Evolutionary conservation across 176 grass and related monocot genomes (phyloP).

Genomic region (Metroxylon sagu): DNA sequence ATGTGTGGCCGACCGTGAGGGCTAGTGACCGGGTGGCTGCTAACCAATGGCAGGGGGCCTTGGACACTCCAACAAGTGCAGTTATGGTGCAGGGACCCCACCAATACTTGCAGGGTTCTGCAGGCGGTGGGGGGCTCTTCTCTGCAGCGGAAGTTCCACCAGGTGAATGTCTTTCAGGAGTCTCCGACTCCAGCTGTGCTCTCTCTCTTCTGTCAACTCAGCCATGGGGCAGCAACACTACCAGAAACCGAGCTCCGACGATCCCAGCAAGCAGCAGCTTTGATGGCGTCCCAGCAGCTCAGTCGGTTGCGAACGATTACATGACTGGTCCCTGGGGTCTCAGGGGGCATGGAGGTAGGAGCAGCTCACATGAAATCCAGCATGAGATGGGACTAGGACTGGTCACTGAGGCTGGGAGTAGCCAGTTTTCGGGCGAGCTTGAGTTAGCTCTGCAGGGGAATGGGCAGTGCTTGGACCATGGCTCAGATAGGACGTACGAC

Average conservation of each 20-base stretch:
- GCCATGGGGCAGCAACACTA: slow-evolving; percentile 41
- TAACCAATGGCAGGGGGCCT: slow-evolving; percentile 48
- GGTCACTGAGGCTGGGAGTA: slow-evolving; percentile 25
- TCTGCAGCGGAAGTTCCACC: slow-evolving; percentile 45
- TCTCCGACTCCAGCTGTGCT: slow-evolving; percentile 93
- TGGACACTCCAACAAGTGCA: slow-evolving; percentile 27
- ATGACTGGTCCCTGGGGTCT: slow-evolving; percentile 17
- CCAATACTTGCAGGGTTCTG: slow-evolving; percentile 26
- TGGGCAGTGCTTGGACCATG: slow-evolving; percentile 27
- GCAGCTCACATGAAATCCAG: slow-evolving; percentile 26
- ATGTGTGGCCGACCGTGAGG: slow-evolving; percentile 32
- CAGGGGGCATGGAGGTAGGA: slow-evolving; percentile 10
- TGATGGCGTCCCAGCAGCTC: slow-evolving; percentile 29
- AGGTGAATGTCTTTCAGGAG: slow-evolving; percentile 40
- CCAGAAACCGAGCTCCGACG: slow-evolving; percentile 23
- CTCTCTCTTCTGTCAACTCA: slow-evolving; percentile 99
- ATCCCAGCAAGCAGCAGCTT: slow-evolving; percentile 30
- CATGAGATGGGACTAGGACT: slow-evolving; percentile 37
- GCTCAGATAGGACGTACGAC: slow-evolving; percentile 30
- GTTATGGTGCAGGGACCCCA: slow-evolving; percentile 11
- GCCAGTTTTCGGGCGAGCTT: slow-evolving; percentile 82
- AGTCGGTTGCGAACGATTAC: slow-evolving; percentile 38
- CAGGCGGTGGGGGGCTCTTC: slow-evolving; percentile 22
- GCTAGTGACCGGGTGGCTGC: slow-evolving; percentile 33
- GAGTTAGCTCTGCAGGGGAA: slow-evolving; percentile 81